phyloP scores from a whole-genome alignment of 2,329 filamentous ascomycete species.

The Fusarium xyrophilum region DNA sequence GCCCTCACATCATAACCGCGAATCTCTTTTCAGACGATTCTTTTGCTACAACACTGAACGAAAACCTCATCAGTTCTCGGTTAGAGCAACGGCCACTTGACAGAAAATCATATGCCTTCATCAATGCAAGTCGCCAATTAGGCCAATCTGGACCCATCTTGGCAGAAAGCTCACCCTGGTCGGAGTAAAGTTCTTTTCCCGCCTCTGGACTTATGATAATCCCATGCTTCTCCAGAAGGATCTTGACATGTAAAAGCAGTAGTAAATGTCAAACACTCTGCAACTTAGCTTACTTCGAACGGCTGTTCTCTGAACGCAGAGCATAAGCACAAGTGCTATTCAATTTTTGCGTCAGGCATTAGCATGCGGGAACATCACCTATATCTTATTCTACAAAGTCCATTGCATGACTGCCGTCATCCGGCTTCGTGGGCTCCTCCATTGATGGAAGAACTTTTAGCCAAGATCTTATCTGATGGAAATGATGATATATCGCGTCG shows the following conservation, averaged over 20 bases:
- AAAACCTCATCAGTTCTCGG: not conserved
- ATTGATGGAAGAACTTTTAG: not conserved
- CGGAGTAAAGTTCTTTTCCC: not conserved
- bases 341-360: not conserved
- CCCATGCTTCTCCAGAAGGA: not conserved
- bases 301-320: not conserved
- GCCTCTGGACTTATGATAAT: not conserved
- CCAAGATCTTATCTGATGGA: conserved; percentile 22
- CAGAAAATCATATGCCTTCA: not conserved
- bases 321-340: not conserved
- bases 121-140: not conserved
- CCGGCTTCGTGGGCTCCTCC: not conserved
- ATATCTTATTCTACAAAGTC: not conserved
- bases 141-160: not conserved
- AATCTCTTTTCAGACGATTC: not conserved
- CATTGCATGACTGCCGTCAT: not conserved
- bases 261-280: not conserved
- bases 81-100: not conserved
- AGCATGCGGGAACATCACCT: not conserved
- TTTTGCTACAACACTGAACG: not conserved
- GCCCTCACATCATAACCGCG: not conserved
- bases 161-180: not conserved
- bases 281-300: not conserved
- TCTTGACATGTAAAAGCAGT: not conserved
- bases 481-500: not conserved